These are phyloP conservation scores for Lactarius akahatsu DNA, from an alignment of 768 basidiomycete genomes.

Conservation along the genomic window DNA sequence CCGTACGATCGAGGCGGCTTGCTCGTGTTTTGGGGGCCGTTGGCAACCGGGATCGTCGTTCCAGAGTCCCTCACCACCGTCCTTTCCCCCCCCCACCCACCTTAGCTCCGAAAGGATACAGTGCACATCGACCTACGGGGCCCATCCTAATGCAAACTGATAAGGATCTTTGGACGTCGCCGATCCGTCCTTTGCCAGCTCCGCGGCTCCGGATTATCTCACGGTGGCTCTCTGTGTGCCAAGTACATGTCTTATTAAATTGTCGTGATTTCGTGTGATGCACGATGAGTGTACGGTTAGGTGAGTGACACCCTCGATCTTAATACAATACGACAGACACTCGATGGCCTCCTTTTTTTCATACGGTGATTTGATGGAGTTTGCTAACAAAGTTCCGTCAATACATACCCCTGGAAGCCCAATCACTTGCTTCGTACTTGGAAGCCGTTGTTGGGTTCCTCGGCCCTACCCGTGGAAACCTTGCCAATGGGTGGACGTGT, in stretches of 20 bases:
- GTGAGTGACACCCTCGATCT: conserved; percentile 18
- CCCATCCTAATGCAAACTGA: conserved; percentile 7
- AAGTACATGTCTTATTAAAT: not conserved
- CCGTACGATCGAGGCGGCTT: conserved; percentile 21
- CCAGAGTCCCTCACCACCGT: not conserved
- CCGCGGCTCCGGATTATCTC: conserved; percentile 22
- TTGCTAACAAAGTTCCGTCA: conserved; percentile 23
- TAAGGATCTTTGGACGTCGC: conserved; percentile 12
- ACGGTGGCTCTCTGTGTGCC: conserved; percentile 9
- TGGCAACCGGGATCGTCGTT: conserved; percentile 25
- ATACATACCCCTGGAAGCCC: not conserved
- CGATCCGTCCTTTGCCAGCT: conserved; percentile 16
- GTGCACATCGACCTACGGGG: not conserved
- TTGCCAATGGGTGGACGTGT: not conserved
- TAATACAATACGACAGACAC: conserved; percentile 1
- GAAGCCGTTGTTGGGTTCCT: not conserved
- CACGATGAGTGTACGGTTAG: not conserved
- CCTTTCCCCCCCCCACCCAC: not conserved
- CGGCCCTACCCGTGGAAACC: conserved; percentile 11
- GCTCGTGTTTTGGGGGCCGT: conserved; percentile 22
- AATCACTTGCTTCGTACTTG: conserved; percentile 5
- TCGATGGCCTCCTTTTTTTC: conserved; percentile 10
- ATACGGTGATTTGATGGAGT: conserved; percentile 7
- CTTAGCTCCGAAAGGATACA: conserved; percentile 19
- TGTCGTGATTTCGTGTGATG: not conserved